Base-by-base conservation (phyloP, 371 early-diverging fungal genomes). In the Mycotypha africana region DNA sequence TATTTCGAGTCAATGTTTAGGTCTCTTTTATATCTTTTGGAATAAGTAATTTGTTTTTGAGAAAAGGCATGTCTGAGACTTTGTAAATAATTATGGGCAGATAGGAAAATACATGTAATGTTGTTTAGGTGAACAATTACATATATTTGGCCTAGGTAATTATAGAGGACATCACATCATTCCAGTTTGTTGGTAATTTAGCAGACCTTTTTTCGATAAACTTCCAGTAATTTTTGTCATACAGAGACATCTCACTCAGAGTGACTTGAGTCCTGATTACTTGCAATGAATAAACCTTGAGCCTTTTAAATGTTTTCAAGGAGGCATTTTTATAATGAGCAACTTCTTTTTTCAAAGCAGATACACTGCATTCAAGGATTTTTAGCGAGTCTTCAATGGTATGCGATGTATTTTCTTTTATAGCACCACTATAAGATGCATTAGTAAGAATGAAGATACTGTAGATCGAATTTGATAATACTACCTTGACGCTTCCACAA, bases 401-500 rank as follows among this genome's bases (percentile, higher is more conserved):
- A 23, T 39, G 45, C 24, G 34, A 34, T 22, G 48, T 48, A 23
- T 41, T 17, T 23, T 48, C 48, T 22, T 48, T 40, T 15, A 40
- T 31, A 16, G 23, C 15, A 20, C 41, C 48, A 39, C 41, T 37
- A 31, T 42, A 42, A 32, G 20, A 42, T n/a, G 43, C 10, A 33
- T 33, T 15, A 33, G 9, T 42, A 31, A 42, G 43, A 42, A 42
- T 42, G 43, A 42, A 32, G 43, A 42, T 42, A 42, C 15, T 32
- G 16, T 7, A 15, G 2, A 16, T 42, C 20, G 20, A 42, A 4
- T 42, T 42, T 11, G 32, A 19, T 19, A 31, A 22, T 20, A 38
- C 43, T 42, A 42, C 43, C 43, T 46, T 4, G 48, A 48, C 5
- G 33, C 40, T 48, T 48, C 48, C 21, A 48, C 48, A 40, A 48